phyloP scores from a whole-genome alignment of 495 filamentous ascomycete genomes.

The Penicillium argentinense region DNA sequence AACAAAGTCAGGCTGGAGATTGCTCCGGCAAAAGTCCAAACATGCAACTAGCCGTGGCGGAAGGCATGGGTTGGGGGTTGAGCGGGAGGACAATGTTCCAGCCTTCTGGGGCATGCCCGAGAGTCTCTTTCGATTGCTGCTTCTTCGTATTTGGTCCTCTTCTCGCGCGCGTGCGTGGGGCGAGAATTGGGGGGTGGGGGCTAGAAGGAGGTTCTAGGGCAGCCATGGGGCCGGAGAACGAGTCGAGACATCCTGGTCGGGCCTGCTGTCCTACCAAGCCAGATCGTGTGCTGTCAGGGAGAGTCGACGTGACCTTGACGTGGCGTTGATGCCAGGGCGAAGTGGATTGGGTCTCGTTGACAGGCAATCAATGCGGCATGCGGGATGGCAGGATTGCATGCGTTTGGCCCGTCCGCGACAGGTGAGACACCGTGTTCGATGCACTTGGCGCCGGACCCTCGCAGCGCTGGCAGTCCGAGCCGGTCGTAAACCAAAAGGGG shows the following conservation, averaged over 20 bases:
- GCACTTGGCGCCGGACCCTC: slow-evolving; percentile 28
- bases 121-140: too few species aligned
- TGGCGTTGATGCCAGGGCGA: slow-evolving; percentile 21
- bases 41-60: slow-evolving; percentile 30
- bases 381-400: slow-evolving; percentile 34
- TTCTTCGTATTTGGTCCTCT: too few species aligned
- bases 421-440: slow-evolving; percentile 27
- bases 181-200: background rate
- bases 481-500: slow-evolving; percentile 24
- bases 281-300: slow-evolving; percentile 15
- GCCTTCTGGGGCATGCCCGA: background rate
- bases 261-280: slow-evolving; percentile 9
- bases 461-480: slow-evolving; percentile 22
- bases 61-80: slow-evolving; percentile 25
- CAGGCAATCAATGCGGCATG: slow-evolving; percentile 28
- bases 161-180: slow-evolving; percentile 1
- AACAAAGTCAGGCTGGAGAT: slow-evolving; percentile 29
- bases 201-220: background rate
- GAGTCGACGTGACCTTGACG: slow-evolving; percentile 22
- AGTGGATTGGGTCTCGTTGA: slow-evolving; percentile 21
- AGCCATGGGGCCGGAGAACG: background rate
- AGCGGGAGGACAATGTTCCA: background rate
- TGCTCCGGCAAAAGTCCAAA: slow-evolving; percentile 25
- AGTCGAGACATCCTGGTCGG: slow-evolving; percentile 10
- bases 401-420: slow-evolving; percentile 28